Base-by-base conservation (phyloP, 2,329 filamentous ascomycete species). In the Dothideomycetes sp. region DNA sequence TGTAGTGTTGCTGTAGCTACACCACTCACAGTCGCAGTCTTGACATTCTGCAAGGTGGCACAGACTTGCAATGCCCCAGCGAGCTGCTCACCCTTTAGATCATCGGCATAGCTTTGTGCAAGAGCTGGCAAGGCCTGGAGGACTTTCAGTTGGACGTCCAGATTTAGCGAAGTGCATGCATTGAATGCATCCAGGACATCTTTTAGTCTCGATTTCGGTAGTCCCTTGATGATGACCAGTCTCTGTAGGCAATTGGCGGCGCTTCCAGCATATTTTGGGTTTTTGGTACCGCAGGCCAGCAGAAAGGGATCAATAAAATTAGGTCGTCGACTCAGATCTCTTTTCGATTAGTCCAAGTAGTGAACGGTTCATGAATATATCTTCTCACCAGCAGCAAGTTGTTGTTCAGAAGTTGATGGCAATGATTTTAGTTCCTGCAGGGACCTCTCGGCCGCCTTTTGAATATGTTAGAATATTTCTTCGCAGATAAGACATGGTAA, bases 1-100 rank as follows among this genome's bases (percentile, higher is more conserved):
- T 95, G 89, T 39, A 98, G 67, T 2, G 91, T 96, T n/a, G 91
- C 91, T 18, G 89, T 86, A 8, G 91, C 91, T 1, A 93, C 96
- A 52, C 93, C 93, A 56, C 89, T 93, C 50, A 98, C 87, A 37
- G 94, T 87, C 18, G 81, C 78, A 64, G 88, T 93, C 63, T 95
- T 96, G 60, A 84, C 91, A 41, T 78, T 81, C 61, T 96, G 88
- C 36, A 98, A 64, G 37, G 85, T 81, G 45, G 91, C 91, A 63
- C 91, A 96, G 56, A 94, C 85, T 56, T 94, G 88, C 48, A 98
- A 64, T 0, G 84, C 77, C 8, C 77, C 85, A 19, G 86, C 82
- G 30, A 98, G 70, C 24, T 94, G 67, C 44, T 89, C 82, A 2
- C 84, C 86, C 44, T 81, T 79, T 29, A 98, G 66, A 41, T 94